Base-by-base conservation (phyloP, 495 filamentous ascomycete genomes). In the Articulospora tetracladia region DNA sequence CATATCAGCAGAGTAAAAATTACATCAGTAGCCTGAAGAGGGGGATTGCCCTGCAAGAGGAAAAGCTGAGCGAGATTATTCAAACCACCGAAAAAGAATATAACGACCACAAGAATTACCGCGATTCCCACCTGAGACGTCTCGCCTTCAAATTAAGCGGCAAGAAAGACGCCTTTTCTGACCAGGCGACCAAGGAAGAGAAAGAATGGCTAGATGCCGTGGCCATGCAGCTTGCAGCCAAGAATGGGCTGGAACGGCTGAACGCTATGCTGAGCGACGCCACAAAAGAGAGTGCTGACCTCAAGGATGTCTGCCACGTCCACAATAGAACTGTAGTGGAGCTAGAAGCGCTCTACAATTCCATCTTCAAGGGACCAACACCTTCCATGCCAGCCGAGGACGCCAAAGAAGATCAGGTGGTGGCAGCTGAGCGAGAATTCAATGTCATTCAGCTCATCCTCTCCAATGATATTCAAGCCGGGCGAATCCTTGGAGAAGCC, bases 361-460 rank as follows among this genome's bases (percentile, higher is more conserved):
- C 46, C 52, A 72, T 83, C 53, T 83, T 81, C 60, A 68, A 67
- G 13, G 76, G 77, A 7, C 69, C 70, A 2, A 79, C 77, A 6
- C 75, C 77, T 0, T 73, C 67, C 10, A 73, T 80, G 55, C 77
- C 77, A 0, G 74, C 72, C 24, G 77, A 83, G 65, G 77, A 81
- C 58, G 62, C 68, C 50, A 64, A 60, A 26, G 77, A 82, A 64
- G 55, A 64, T 11, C 62, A 64, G 20, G 62, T 70, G 15, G 19
- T 36, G 1, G 22, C 54, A 10, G 66, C 72, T 13, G 66, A 72
- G 46, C 57, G 59, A 25, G 64, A 72, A 36, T 62, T 44, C 8
- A 36, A 66, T 8, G 30, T 62, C 0, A 23, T 48, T 10, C 69
- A 74, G 22, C 59, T 67, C 13, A 34, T 66, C 11, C 55, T 62